Base-by-base conservation (phyloP, 2,329 filamentous ascomycete species). In the Venturia aucupariae region DNA sequence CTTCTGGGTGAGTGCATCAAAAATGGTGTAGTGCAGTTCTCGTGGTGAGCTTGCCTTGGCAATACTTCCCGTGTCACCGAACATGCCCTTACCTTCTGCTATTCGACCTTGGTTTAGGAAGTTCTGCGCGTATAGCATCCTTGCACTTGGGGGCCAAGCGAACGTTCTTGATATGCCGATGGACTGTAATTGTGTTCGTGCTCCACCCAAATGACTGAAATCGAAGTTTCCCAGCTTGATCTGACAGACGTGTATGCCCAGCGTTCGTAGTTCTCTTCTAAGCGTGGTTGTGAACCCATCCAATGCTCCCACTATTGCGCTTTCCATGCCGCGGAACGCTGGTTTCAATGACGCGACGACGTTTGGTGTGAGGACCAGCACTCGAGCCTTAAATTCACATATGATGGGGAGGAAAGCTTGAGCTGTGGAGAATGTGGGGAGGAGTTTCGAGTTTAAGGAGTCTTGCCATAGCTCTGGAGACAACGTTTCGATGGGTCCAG, bases 151-250 rank as follows among this genome's bases (percentile, higher is more conserved):
- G 13, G 74, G 73, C 75, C 75, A 77, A 57, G 74, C 73, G 55
- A 71, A 70, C 67, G 72, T 70, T 72, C 74, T 70, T 71, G 75
- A 66, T 5, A 67, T 68, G 7, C 67, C 68, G 11, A 70, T 68
- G n/a, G 55, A 22, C 44, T 51, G 64, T 15, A 60, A n/a, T 19
- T 61, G 61, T 24, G 66, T 60, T 17, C 54, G 72, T 75, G 64
- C 24, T 35, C 64, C 77, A 1, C 77, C 78, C 22, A 87, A 86
- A 67, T 86, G 81, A 7, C 86, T 85, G 70, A 93, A 86, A 75
- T 97, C 93, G 73, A 99, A 91, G 27, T 90, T 92, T 65, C 94
- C 94, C 1, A 97, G 86, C 75, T 93, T 91, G 73, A 99, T 82
- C 72, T 97, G 91, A 1, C 89, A 89, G 24, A 97, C 89, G 46